Base-by-base conservation (phyloP, 495 filamentous ascomycete species). In the Annulohypoxylon bovei region DNA sequence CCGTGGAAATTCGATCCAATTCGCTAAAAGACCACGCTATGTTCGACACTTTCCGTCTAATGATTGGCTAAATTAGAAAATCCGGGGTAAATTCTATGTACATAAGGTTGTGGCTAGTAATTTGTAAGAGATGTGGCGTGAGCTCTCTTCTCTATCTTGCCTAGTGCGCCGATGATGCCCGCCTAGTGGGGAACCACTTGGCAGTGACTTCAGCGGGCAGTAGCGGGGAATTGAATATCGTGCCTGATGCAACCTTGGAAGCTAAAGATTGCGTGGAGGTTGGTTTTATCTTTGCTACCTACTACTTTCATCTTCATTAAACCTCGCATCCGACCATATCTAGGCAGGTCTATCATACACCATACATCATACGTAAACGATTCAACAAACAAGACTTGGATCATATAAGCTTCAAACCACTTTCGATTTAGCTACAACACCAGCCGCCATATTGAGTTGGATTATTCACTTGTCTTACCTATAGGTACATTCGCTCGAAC, bases 1-100 rank as follows among this genome's bases (percentile, higher is more conserved):
- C 64, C 68, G 74, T 79, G 76, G 77, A 79, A 75, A 75, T 61
- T 70, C 52, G 56, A 67, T 56, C 9, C 65, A 62, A 62, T 70
- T 68, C 67, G 70, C 46, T 71, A 33, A 1, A 33, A 50, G 16
- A 47, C 61, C n/a, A 40, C 25, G 56, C 8, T 16, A 50, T 23
- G 18, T 11, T 53, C n/a, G 44, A 16, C 12, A 47, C 9, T 12
- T 22, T n/a, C n/a, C 9, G 0, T 11, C 22, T 28, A 2, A n/a
- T 67, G 57, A 67, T 71, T 71, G 68, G 68, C 6, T 18, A 25
- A n/a, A 49, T 42, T 32, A 23, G 3, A 20, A 37, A 68, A 73
- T 71, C 73, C n/a, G 73, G 70, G 70, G 73, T 71, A 68, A 55
- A 28, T 42, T n/a, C n/a, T n/a, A n/a, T n/a, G n/a, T n/a, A n/a